phyloP scores from a whole-genome alignment of 768 basidiomycete genomes.

The Naganishia onofrii region DNA sequence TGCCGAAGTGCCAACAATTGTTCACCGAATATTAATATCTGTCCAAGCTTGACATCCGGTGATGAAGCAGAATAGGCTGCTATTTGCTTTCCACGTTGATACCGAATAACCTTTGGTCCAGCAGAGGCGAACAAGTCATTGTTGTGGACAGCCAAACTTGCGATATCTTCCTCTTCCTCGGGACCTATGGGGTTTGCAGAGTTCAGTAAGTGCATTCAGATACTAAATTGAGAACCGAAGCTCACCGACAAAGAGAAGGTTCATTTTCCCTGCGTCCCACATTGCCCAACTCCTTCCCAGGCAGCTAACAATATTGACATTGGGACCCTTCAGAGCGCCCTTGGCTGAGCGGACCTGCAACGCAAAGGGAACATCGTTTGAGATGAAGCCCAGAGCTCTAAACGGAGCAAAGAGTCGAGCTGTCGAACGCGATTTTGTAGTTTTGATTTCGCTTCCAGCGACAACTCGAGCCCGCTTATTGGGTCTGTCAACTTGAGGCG shows the following conservation, averaged over 20 bases:
- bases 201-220: constrained; percentile 6
- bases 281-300: constrained; percentile 87
- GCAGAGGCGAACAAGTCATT: constrained; percentile 81
- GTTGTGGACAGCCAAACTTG: constrained; percentile 74
- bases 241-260: constrained; percentile 87
- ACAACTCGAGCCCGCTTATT: constrained; percentile 20
- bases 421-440: constrained; percentile 20
- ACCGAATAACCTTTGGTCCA: constrained; percentile 69
- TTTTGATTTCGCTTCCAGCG: not conserved
- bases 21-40: constrained; percentile 74
- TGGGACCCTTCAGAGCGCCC: constrained; percentile 77
- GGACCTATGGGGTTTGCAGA: constrained; percentile 60
- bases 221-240: constrained; percentile 32
- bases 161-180: constrained; percentile 70
- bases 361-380: constrained; percentile 83
- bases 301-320: constrained; percentile 78
- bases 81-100: constrained; percentile 84
- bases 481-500: constrained; percentile 11
- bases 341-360: constrained; percentile 81
- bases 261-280: constrained; percentile 95
- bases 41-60: constrained; percentile 56
- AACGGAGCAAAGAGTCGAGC: constrained; percentile 78
- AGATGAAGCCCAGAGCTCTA: constrained; percentile 88
- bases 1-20: constrained; percentile 76
- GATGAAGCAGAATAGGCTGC: constrained; percentile 27